Conservation (phyloP, 345 rosid genomes). For the Fremontodendron californicum region DNA sequence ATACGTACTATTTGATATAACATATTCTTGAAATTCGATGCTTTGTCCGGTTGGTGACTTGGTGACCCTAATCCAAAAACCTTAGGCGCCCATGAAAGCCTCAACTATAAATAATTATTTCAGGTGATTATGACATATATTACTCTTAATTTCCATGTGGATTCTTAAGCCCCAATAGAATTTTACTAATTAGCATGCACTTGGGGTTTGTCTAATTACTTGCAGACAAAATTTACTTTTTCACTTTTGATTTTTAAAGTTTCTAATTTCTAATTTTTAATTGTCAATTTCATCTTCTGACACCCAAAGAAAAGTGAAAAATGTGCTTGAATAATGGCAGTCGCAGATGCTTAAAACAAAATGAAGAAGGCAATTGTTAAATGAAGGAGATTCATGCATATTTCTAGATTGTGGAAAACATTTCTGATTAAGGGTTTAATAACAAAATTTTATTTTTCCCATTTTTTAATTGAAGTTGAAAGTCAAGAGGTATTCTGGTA, state of each 20-base stretch:
- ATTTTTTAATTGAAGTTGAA: not conserved
- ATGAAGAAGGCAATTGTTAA: not conserved
- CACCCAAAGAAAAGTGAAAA: not conserved
- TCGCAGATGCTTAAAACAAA: not conserved
- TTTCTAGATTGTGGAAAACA: not conserved
- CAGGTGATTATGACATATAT: not conserved
- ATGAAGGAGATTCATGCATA: slow-evolving; percentile 1
- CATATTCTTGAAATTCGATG: too few species aligned
- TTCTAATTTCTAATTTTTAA: not conserved
- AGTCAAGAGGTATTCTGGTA: not conserved
- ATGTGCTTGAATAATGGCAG: not conserved
- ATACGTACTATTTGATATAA: too few species aligned
- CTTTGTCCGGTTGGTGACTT: not conserved
- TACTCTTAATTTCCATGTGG: not conserved
- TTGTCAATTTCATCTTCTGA: not conserved
- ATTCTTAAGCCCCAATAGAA: not conserved
- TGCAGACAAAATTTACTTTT: not conserved
- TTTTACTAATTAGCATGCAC: not conserved
- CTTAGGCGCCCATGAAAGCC: not conserved
- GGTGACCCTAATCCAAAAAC: not conserved
- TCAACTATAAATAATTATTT: too few species aligned
- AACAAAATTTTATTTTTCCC: not conserved
- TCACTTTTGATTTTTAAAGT: not conserved
- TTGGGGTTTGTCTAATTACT: not conserved
- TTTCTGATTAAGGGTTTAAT: not conserved